Percentiles rank a stretch among this genome's conserved stretches.
phyloP scores from a whole-genome alignment of 768 basidiomycete species.

The Hygrophorus russula region DNA sequence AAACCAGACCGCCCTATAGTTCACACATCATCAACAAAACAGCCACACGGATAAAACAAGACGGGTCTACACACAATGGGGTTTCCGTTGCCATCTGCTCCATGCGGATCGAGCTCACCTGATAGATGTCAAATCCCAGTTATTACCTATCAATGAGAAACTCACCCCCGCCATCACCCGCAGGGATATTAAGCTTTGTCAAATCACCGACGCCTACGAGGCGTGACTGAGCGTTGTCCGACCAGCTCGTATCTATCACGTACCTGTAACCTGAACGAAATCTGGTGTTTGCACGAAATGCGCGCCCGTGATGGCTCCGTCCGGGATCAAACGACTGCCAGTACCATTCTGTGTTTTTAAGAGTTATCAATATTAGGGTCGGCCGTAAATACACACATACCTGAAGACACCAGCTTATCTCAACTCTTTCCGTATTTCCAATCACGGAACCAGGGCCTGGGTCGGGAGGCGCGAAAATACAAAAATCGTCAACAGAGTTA shows the following conservation, averaged over 20 bases:
- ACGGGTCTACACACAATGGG: not conserved
- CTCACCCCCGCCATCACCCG: slow-evolving; percentile 35
- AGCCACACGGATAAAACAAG: slow-evolving; percentile 1
- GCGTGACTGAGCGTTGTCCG: slow-evolving; percentile 1
- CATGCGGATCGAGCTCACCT: slow-evolving; percentile 55
- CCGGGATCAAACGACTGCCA: slow-evolving; percentile 60
- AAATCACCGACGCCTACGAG: slow-evolving; percentile 47
- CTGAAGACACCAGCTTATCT: slow-evolving; percentile 26
- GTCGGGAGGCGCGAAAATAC: slow-evolving; percentile 32
- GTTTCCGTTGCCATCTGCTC: slow-evolving; percentile 43
- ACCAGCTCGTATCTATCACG: slow-evolving; percentile 7
- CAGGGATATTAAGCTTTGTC: slow-evolving; percentile 52
- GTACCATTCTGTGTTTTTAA: slow-evolving; percentile 33
- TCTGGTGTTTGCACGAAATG: slow-evolving; percentile 68
- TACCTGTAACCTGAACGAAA: slow-evolving; percentile 62
- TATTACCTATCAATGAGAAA: not conserved
- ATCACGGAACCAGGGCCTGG: slow-evolving; percentile 41
- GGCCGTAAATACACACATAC: slow-evolving; percentile 9
- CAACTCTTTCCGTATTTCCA: slow-evolving; percentile 28
- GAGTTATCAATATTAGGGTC: not conserved
- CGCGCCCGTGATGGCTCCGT: slow-evolving; percentile 55
- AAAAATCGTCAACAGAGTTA: slow-evolving; percentile 45
- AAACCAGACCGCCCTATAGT: slow-evolving; percentile 60
- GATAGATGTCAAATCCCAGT: not conserved
- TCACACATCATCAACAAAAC: slow-evolving; percentile 20